phyloP scores from a whole-genome alignment of 1,139 yeast species.

The Debaryomycetaceae sp. region DNA sequence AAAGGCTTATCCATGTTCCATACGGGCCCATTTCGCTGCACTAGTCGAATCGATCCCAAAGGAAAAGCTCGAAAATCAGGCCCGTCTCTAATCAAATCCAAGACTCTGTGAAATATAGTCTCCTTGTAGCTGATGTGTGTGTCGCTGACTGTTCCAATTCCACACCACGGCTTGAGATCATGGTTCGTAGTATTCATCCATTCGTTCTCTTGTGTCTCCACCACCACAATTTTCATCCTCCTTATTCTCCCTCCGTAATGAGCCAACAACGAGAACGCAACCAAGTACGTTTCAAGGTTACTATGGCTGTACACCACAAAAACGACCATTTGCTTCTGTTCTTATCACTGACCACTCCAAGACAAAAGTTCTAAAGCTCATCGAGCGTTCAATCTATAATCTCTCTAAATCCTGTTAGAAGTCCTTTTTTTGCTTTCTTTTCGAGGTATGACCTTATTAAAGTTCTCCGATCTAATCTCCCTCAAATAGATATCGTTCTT shows the following conservation, averaged over 20 bases:
- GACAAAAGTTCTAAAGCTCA: no score
- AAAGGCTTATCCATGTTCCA: conserved; percentile 8
- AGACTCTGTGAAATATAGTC: conserved; percentile 5
- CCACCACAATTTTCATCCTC: conserved; percentile 3
- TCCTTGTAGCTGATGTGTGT: conserved; percentile 7
- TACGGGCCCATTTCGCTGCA: background rate
- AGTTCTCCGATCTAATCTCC: no score
- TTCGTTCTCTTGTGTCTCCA: conserved; percentile 1
- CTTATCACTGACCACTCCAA: no score
- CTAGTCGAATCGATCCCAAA: conserved; percentile 2
- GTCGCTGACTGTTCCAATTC: conserved; percentile 16
- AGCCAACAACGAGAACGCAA: conserved; percentile 4
- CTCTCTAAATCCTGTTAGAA: no score
- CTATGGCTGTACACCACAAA: background rate
- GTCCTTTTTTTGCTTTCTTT: no score
- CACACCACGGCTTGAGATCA: conserved; percentile 23
- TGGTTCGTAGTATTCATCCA: conserved; percentile 4
- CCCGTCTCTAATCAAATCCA: conserved; percentile 6
- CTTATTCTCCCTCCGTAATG: conserved; percentile 1
- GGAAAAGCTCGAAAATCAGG: conserved; percentile 4
- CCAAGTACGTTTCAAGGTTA: conserved; percentile 1
- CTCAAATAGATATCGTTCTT: no score
- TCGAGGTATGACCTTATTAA: no score
- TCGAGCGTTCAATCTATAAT: no score
- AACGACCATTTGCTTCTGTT: background rate